phyloP scores from a whole-genome alignment of 148 eudicot genomes.

The Arbutus unedo region DNA sequence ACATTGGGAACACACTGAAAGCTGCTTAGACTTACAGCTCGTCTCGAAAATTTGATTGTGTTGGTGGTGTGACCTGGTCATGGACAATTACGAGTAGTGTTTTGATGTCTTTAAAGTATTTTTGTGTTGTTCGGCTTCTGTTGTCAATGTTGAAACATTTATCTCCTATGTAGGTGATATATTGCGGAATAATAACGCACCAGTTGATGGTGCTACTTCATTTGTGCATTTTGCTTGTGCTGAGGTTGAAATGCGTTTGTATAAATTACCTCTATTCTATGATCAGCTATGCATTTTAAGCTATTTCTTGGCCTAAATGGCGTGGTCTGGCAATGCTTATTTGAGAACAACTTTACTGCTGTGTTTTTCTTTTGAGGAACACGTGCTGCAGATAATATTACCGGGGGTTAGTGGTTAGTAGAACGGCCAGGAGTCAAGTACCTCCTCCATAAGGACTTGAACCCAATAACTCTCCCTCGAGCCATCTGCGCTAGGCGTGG shows the following conservation, averaged over 20 bases:
- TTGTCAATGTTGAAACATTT: neutral
- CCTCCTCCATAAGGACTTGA: no score
- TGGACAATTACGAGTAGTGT: neutral
- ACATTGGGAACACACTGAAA: conserved; percentile 2
- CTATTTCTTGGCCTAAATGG: no score
- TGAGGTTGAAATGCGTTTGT: neutral
- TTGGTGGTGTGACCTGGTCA: neutral
- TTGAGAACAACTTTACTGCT: no score
- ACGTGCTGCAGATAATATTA: no score
- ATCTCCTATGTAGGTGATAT: neutral
- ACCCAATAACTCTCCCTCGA: no score
- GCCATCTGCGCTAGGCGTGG: no score
- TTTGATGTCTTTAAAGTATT: neutral
- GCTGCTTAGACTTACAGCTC: neutral
- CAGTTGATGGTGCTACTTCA: neutral
- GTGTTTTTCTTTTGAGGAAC: no score
- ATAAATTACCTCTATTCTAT: neutral
- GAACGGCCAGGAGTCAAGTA: no score
- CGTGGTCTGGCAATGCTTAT: no score
- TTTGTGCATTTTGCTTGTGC: neutral
- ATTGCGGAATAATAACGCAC: neutral
- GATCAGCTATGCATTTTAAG: neutral
- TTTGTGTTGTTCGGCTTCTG: neutral
- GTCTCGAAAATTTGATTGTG: neutral
- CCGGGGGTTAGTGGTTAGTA: no score